Evolutionary conservation across 208 protist genomes (phyloP).

Genomic region (Acanthamoeba triangularis): DNA sequence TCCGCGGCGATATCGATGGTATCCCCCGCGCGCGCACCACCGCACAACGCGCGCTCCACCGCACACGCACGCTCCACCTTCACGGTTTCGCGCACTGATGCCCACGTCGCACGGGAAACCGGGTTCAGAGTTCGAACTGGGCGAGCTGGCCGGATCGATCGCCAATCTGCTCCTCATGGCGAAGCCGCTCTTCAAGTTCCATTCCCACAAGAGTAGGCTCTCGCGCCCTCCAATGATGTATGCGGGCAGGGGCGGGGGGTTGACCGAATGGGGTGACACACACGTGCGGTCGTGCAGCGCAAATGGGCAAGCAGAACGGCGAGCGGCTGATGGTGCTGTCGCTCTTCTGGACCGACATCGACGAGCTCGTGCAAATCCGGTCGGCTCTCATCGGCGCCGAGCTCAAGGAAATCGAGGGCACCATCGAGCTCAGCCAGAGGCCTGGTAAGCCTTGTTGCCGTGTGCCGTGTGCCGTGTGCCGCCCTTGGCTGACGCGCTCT

Average conservation of each 20-base stretch:
- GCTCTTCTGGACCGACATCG: conserved; percentile 43
- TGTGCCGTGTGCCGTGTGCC: background rate
- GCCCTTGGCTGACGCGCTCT: background rate
- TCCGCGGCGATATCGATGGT: conserved; percentile 26
- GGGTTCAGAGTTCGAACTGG: conserved; percentile 45
- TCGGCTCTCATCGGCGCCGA: conserved; percentile 34
- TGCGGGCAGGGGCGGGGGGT: no score
- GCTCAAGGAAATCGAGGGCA: background rate
- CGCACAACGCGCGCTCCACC: background rate
- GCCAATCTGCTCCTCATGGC: conserved; percentile 22
- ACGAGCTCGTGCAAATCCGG: conserved; percentile 20
- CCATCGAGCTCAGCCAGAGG: conserved; percentile 14
- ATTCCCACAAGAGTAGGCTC: conserved; percentile 72
- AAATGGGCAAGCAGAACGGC: conserved; percentile 26
- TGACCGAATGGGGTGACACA: no score
- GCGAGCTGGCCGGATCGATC: conserved; percentile 48
- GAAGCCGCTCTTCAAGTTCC: conserved; percentile 67
- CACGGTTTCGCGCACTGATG: background rate
- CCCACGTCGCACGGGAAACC: background rate
- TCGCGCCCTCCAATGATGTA: no score
- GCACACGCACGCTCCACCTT: background rate
- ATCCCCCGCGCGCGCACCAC: background rate
- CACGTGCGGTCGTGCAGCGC: background rate
- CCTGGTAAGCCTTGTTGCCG: background rate
- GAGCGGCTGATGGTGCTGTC: conserved; percentile 17